Base-by-base conservation (phyloP, 768 basidiomycete species). In the Mycena kentingensis region DNA sequence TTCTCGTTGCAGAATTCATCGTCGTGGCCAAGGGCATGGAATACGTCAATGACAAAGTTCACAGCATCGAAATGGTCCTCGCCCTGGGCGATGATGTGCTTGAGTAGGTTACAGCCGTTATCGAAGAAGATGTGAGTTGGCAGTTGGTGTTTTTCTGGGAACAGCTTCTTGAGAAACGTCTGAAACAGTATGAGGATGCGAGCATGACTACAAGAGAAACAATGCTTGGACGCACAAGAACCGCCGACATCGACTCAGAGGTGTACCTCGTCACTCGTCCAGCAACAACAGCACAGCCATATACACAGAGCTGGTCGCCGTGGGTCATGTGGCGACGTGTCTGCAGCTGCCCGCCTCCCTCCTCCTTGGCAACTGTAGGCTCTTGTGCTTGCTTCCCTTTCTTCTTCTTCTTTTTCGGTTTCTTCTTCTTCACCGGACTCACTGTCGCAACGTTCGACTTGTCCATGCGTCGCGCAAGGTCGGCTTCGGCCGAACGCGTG, bases 271-370 rank as follows among this genome's bases (percentile, higher is more conserved):
- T 67, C 3, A 65, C 65, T 2, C 63, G 50, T 0, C 57, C 61
- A 22, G 63, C 28, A 28, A 70, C 64, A n/a, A 69, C 48, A 1
- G 68, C 67, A 60, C 70, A 71, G 4, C 64, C 53, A 1, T 42
- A 44, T 26, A 65, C 60, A 19, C 60, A 50, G 2, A 67, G 25
- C 50, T 69, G 64, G 39, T 70, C 66, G 42, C 70, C 70, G 44
- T 70, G 70, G 1, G 69, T 72, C 2, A 60, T 48, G 21, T 59
- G 52, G 12, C 66, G 46, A 7, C 6, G 7, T 8, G 37, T 38
- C 37, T 38, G 13, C 8, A 38, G 37, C 37, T 21, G 13, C n/a
- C n/a, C n/a, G n/a, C n/a, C n/a, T 11, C 37, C 37, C n/a, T 7
- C 13, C 13, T 11, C 13, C 37, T 38, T 38, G 37, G 37, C 13